Conservation (phyloP, 2,329 filamentous ascomycete genomes). For the Lasiodiplodia citricola region DNA sequence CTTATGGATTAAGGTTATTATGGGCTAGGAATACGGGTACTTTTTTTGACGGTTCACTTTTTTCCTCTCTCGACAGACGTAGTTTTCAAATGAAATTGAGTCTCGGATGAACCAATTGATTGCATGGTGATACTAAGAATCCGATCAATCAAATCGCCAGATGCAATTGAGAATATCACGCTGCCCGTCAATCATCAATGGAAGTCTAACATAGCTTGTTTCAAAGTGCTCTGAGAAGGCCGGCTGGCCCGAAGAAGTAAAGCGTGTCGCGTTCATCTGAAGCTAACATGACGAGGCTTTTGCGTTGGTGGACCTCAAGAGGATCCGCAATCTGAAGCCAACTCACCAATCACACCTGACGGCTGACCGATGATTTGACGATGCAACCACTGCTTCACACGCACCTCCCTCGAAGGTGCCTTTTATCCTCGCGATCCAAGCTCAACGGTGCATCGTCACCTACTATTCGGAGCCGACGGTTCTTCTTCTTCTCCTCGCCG, state of each 20-base stretch:
- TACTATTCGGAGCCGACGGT: neutral
- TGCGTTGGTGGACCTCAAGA: constrained; percentile 1
- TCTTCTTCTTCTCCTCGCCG: neutral
- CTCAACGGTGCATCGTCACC: neutral
- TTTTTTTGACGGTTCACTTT: constrained; percentile 3
- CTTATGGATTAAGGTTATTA: neutral
- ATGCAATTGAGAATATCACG: neutral
- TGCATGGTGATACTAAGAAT: neutral
- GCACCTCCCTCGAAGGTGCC: neutral
- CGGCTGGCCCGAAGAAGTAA: neutral
- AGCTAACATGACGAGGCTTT: constrained; percentile 4
- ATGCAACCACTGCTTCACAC: neutral
- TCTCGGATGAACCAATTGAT: neutral
- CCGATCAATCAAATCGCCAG: neutral
- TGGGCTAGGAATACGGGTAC: constrained; percentile 6
- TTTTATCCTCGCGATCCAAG: neutral
- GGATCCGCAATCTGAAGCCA: neutral
- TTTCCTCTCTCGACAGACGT: constrained; percentile 8
- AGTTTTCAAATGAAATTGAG: constrained; percentile 19
- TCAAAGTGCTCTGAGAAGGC: neutral
- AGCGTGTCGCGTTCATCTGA: neutral
- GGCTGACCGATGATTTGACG: neutral
- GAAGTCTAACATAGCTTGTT: neutral
- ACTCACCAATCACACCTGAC: constrained; percentile 9
- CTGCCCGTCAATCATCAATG: neutral